Evolutionary conservation across 345 rosid genomes (phyloP).

Genomic region (Anacardium occidentale): DNA sequence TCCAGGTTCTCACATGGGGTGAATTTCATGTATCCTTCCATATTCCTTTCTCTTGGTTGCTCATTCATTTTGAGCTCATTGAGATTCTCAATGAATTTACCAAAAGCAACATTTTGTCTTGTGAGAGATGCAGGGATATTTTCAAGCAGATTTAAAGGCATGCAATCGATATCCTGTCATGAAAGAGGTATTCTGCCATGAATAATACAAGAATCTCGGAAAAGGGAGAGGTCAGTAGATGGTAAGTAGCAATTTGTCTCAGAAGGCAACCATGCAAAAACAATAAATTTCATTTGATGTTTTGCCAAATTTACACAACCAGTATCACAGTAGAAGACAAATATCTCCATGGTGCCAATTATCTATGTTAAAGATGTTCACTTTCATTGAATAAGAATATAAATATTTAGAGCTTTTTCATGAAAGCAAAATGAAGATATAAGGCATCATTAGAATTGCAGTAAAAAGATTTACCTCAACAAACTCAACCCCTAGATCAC

Average conservation of each 20-base stretch:
- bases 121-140: slow-evolving; percentile 74
- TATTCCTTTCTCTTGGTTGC: slow-evolving; percentile 43
- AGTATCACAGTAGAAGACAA: neutral
- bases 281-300: neutral
- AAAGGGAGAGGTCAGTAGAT: neutral
- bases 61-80: slow-evolving; percentile 54
- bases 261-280: neutral
- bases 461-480: slow-evolving; percentile 50
- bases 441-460: slow-evolving; percentile 8
- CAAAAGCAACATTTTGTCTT: slow-evolving; percentile 39
- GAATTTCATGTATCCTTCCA: slow-evolving; percentile 46
- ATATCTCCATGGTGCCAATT: neutral
- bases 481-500: slow-evolving; percentile 71
- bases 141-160: slow-evolving; percentile 68
- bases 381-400: neutral
- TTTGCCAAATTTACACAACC: too few relatives aligned
- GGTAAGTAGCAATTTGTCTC: slow-evolving; percentile 1
- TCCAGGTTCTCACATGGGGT: slow-evolving; percentile 45
- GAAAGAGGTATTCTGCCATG: slow-evolving; percentile 21
- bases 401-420: neutral
- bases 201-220: neutral
- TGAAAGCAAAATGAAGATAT: slow-evolving; percentile 3
- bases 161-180: slow-evolving; percentile 79
- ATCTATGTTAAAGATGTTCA: neutral
- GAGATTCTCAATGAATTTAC: slow-evolving; percentile 42